Base-by-base conservation (phyloP, 148 eudicot species). In the Rhododendron molle region DNA sequence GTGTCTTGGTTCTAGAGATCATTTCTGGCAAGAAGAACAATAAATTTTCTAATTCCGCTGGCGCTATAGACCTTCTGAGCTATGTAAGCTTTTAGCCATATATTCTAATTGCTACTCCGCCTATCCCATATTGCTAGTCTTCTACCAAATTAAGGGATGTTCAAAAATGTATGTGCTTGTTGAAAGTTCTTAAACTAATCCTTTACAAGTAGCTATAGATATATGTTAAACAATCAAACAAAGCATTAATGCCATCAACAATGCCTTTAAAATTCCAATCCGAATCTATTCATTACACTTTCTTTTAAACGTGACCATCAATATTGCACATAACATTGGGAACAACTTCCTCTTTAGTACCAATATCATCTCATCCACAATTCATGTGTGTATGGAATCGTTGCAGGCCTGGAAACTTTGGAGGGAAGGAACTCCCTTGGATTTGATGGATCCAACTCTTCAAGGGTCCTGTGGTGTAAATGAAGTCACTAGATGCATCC, bases 1-100 rank as follows among this genome's bases (percentile, higher is more conserved):
- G 93, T 4, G 86, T 92, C 8, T 62, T 93, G 11, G 72, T 92
- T 26, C 49, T 92, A 72, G 92, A 90, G 85, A 89, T 86, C 15
- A 43, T 90, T 21, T 89, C 91, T 28, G 87, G 88, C 5, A 83
- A 86, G n/a, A 88, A 38, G 78, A 88, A 76, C 3, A 50, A 10
- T 50, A 78, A 54, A 3, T 86, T 90, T 69, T 62, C 28, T 18
- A 10, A 81, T 18, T 38, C 52, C 60, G 71, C 12, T 7, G 5
- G 2, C 12, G 36, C 3, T 1, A 49, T 7, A 1, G 34, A 38
- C 84, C 84, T 91, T 76, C 47, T 91, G 18, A 82, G 73, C 60
- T 81, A 84, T 82, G 94, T 93, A 84, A 91, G 87, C 71, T 86
- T n/a, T 9, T 2, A 56, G 34, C 82, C 4, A 80, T 15, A 9